These are phyloP conservation scores for Patellaria atrata DNA, from an alignment of 495 filamentous ascomycete genomes.

Conservation along the genomic window DNA sequence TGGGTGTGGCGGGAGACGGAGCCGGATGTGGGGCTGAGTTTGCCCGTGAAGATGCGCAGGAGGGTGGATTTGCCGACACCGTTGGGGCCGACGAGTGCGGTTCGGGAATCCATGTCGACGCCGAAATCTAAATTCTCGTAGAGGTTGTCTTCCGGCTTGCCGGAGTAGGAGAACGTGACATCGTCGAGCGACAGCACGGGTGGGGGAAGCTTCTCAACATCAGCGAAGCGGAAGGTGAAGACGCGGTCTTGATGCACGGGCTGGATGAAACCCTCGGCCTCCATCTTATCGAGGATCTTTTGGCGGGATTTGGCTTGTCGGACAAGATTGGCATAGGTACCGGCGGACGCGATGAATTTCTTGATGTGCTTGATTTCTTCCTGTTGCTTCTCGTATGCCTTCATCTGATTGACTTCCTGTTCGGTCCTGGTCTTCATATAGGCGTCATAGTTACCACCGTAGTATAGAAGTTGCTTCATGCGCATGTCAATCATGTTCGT, in stretches of 20 bases:
- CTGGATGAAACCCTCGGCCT: conserved; percentile 96
- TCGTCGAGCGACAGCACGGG: conserved; percentile 93
- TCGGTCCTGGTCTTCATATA: conserved; percentile 86
- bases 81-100: conserved; percentile 93
- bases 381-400: conserved; percentile 97
- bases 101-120: conserved; percentile 98
- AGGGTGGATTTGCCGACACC: conserved; percentile 99
- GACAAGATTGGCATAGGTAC: conserved; percentile 99
- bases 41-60: conserved; percentile 92
- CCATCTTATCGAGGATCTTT: conserved; percentile 99
- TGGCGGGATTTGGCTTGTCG: conserved; percentile 96
- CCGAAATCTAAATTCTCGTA: conserved; percentile 95
- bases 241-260: conserved; percentile 71
- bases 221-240: conserved; percentile 97
- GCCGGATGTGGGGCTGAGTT: conserved; percentile 72
- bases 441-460: conserved; percentile 99
- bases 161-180: conserved; percentile 96
- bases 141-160: conserved; percentile 73
- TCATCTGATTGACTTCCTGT: conserved; percentile 95
- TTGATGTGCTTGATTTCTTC: conserved; percentile 99
- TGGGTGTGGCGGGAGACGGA: conserved; percentile 84
- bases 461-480: conserved; percentile 80
- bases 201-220: conserved; percentile 94
- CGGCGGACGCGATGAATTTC: conserved; percentile 98
- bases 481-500: conserved; percentile 99